phyloP scores from a whole-genome alignment of 176 grass and related monocot species.

The Avena atlantica region DNA sequence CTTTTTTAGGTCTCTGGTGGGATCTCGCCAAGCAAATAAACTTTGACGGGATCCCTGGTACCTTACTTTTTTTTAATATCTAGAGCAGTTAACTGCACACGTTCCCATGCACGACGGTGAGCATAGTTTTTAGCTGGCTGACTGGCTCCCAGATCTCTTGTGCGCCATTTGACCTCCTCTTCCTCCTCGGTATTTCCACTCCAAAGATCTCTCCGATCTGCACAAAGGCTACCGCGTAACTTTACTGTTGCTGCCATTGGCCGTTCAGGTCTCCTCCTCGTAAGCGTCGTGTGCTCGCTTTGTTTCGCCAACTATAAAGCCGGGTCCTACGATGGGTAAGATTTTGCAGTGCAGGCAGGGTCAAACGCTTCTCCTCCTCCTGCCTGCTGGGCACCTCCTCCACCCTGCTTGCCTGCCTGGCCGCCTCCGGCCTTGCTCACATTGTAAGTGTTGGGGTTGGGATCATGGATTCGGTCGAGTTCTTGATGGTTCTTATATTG shows the following conservation, averaged over 20 bases:
- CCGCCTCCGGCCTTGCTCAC: not conserved
- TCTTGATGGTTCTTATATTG: not conserved
- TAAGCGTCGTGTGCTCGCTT: not conserved
- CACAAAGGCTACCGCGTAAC: not conserved
- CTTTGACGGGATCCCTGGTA: too few species aligned
- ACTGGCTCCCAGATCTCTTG: slow-evolving; percentile 23
- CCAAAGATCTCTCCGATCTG: slow-evolving; percentile 44
- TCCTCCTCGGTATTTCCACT: slow-evolving; percentile 48
- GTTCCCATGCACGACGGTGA: slow-evolving; percentile 32
- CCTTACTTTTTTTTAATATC: not conserved
- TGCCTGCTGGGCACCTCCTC: not conserved
- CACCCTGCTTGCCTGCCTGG: not conserved
- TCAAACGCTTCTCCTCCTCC: slow-evolving; percentile 24
- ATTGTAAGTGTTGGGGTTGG: slow-evolving; percentile 24
- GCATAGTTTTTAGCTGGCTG: slow-evolving; percentile 48
- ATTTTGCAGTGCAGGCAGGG: slow-evolving; percentile 33
- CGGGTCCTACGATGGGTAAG: not conserved
- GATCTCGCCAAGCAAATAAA: too few species aligned
- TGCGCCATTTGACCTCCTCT: slow-evolving; percentile 59
- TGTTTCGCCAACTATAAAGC: slow-evolving; percentile 45
- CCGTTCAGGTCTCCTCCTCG: slow-evolving; percentile 34
- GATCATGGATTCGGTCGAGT: not conserved
- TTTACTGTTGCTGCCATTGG: not conserved
- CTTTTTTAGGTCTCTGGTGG: too few species aligned
- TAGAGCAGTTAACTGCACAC: slow-evolving; percentile 27